Evolutionary conservation across 2,329 filamentous ascomycete species (phyloP), one percentile per base, ranked within the genome.

Genomic region (Talaromyces atroroseus): DNA sequence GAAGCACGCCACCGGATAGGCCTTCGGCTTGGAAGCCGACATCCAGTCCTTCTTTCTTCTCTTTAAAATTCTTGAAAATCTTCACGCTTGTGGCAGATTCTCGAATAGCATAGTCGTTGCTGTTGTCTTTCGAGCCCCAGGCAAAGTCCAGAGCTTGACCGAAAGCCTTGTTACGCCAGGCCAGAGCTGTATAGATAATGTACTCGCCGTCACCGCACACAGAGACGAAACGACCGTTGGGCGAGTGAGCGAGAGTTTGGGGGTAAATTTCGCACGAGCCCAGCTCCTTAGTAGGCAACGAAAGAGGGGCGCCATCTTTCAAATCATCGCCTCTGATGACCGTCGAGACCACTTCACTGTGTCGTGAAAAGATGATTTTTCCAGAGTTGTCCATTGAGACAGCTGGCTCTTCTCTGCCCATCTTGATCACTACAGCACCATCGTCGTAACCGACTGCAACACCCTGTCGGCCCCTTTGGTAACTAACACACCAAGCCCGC

Each of bases 171-270:
- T 99, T 97, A 70, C 94, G 86, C 83, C 95, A 95, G 2, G 92
- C 92, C 58, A 97, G 82, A 56, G 94, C 92, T 26, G 94, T 97
- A 78, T 97, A 97, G 67, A 97, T 96, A 71, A 97, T 97, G 76
- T 96, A 99, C 74, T 99, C 94, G 60, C 94, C 94, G 70, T 99
- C 94, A 63, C 94, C 94, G 63, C 92, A 97, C 2, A 92, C 87
- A 18, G 88, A 88, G 49, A 94, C 89, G 64, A 94, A 94, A 59
- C 91, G 85, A 52, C 91, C 91, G 65, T 99, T 99, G 36, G 94
- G 90, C n/a, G 92, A 96, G 76, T 99, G 94, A 36, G 90, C 83
- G 52, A 99, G 82, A 0, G 91, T 95, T 69, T 96, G 92, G 1
- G 94, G 94, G 73, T 96, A 99, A 45, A 99, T 87, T 76, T 99